Conservation (phyloP, 345 rosid genomes). For the Hypericum androsaemum region DNA sequence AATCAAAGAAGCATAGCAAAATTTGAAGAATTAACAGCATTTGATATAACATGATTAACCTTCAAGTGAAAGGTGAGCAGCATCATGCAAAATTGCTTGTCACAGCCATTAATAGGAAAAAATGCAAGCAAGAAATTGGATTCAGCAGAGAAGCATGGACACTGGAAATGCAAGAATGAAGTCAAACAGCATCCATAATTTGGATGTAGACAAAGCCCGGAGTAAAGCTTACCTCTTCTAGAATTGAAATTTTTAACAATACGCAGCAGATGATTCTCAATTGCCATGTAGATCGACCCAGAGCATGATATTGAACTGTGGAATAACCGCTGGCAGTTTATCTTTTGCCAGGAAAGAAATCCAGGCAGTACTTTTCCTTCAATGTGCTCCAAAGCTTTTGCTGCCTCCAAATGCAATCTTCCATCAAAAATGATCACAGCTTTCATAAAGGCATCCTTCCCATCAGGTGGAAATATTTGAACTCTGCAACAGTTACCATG, state of each 20-base stretch:
- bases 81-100: too few relatives aligned
- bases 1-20: too few relatives aligned
- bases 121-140: too few relatives aligned
- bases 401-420: constrained; percentile 84
- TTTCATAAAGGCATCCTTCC: constrained; percentile 32
- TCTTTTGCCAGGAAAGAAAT: constrained; percentile 69
- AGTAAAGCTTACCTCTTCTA: constrained; percentile 34
- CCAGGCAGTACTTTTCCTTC: constrained; percentile 63
- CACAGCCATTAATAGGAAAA: too few relatives aligned
- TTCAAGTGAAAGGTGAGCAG: too few relatives aligned
- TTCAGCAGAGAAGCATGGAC: too few relatives aligned
- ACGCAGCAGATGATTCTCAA: constrained; percentile 46
- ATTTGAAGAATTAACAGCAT: too few relatives aligned
- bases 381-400: constrained; percentile 78
- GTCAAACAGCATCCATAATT: too few relatives aligned
- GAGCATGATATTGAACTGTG: constrained; percentile 68
- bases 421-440: constrained; percentile 70
- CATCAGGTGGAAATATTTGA: constrained; percentile 50
- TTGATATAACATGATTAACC: too few relatives aligned
- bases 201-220: background rate
- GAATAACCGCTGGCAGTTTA: constrained; percentile 62
- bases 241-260: constrained; percentile 30
- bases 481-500: constrained; percentile 40
- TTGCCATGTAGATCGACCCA: constrained; percentile 44
- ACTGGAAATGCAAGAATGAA: too few relatives aligned